phyloP scores from a whole-genome alignment of 306 rosid genomes.

The Medicago truncatula region MtrunA17r5.0-ANR NC_053042.1:39333501-39334000 shows the following conservation, averaged over 20 bases:
- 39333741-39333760: slow-evolving; percentile 85
- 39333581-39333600: slow-evolving; percentile 20
- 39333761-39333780: slow-evolving; percentile 63
- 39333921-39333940: not conserved
- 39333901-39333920: not conserved
- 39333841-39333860: slow-evolving; percentile 18
- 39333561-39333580: slow-evolving; percentile 6
- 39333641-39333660: slow-evolving; percentile 74
- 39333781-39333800: slow-evolving; percentile 15
- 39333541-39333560: slow-evolving; percentile 22
- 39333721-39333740: slow-evolving; percentile 95
- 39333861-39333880: not conserved
- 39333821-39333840: slow-evolving; percentile 11
- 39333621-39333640: slow-evolving; percentile 85
- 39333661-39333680: slow-evolving; percentile 74
- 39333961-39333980: slow-evolving; percentile 1
- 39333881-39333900: not conserved
- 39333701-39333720: slow-evolving; percentile 80
- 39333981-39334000: slow-evolving; percentile 5
- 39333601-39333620: slow-evolving; percentile 70
- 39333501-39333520: slow-evolving; percentile 8
- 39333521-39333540: not conserved
- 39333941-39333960: not conserved
- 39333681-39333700: slow-evolving; percentile 81
- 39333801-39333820: slow-evolving; percentile 22